Evolutionary conservation across 208 protist genomes (phyloP).

Genomic region (Angomonas ambiguus): DNA sequence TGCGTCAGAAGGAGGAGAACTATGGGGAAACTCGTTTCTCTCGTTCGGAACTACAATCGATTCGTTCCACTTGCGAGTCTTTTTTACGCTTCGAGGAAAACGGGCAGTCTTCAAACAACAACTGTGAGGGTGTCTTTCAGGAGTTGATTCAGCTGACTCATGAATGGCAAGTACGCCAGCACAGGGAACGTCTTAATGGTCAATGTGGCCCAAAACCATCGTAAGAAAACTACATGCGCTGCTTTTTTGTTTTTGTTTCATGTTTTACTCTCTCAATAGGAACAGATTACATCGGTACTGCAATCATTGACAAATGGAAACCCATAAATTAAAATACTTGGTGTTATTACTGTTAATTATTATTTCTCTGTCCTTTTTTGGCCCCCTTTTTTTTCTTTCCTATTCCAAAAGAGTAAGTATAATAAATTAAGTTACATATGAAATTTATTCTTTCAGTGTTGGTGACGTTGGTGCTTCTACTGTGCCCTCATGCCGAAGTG

Average conservation of each 20-base stretch:
- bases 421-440: background rate
- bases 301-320: background rate
- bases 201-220: too few species aligned
- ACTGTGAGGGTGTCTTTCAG: background rate
- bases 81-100: background rate
- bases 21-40: background rate
- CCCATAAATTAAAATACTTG: background rate
- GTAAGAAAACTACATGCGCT: background rate
- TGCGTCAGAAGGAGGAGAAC: background rate
- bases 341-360: background rate
- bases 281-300: background rate
- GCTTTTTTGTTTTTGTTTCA: slow-evolving; percentile 6
- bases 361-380: background rate
- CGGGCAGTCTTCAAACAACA: background rate
- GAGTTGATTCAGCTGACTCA: background rate
- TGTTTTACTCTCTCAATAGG: background rate
- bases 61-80: background rate
- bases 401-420: background rate
- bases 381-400: slow-evolving; percentile 4
- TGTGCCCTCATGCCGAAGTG: background rate
- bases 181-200: too few species aligned
- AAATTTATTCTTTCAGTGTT: background rate
- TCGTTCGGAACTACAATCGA: background rate
- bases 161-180: background rate
- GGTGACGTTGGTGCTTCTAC: slow-evolving; percentile 15